A percentile compares a stretch with the other conserved stretches of the same genome.
phyloP scores from a whole-genome alignment of 495 filamentous ascomycete genomes.

The Xylaria telfairii region DNA sequence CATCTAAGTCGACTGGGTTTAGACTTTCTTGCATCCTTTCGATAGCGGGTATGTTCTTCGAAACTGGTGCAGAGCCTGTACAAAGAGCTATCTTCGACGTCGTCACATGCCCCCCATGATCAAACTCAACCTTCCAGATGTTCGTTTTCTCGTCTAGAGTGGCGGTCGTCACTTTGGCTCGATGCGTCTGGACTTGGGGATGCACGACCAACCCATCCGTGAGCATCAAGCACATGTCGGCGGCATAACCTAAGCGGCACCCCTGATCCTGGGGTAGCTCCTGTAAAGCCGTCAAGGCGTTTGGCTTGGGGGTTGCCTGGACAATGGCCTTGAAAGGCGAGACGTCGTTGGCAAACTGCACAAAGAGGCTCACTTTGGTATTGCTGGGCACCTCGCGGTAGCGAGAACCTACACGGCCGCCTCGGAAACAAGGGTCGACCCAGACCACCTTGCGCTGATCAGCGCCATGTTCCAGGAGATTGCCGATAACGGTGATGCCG shows the following conservation, averaged over 20 bases:
- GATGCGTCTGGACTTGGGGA: slow-evolving; percentile 50
- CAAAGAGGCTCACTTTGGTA: slow-evolving; percentile 61
- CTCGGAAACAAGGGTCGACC: slow-evolving; percentile 61
- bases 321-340: slow-evolving; percentile 57
- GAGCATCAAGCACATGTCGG: slow-evolving; percentile 58
- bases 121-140: slow-evolving; percentile 54
- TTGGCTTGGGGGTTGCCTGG: slow-evolving; percentile 53
- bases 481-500: slow-evolving; percentile 62
- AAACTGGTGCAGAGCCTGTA: slow-evolving; percentile 61
- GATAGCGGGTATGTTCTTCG: slow-evolving; percentile 45
- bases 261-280: slow-evolving; percentile 60
- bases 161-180: slow-evolving; percentile 51
- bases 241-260: slow-evolving; percentile 60
- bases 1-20: slow-evolving; percentile 58
- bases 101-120: slow-evolving; percentile 36
- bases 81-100: slow-evolving; percentile 60
- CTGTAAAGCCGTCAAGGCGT: slow-evolving; percentile 58
- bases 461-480: slow-evolving; percentile 55
- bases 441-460: slow-evolving; percentile 53
- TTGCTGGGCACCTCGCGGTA: slow-evolving; percentile 64
- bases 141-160: slow-evolving; percentile 44
- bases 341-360: slow-evolving; percentile 55
- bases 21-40: slow-evolving; percentile 37
- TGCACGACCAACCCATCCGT: slow-evolving; percentile 56
- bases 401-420: slow-evolving; percentile 57